phyloP scores from a whole-genome alignment of 768 basidiomycete species.

The Leccinum broughii region DNA sequence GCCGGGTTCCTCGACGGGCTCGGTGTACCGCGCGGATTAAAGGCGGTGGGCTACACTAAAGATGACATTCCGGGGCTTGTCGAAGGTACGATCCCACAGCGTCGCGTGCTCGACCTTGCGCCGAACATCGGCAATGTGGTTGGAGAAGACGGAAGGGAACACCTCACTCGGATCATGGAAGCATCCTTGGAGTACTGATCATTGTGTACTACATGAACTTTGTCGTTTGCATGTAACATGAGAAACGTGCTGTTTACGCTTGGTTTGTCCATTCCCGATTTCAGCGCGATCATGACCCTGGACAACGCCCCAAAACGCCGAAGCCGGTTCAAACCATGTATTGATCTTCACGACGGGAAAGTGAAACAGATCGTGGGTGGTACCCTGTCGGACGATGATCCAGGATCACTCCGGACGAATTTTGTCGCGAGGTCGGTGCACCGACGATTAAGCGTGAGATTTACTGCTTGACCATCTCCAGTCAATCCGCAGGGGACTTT shows the following conservation, averaged over 20 bases:
- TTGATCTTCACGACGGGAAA: constrained; percentile 92
- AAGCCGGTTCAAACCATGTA: constrained; percentile 85
- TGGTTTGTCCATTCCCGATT: background rate
- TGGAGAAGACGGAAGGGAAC: constrained; percentile 80
- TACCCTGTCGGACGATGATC: constrained; percentile 71
- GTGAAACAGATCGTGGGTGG: constrained; percentile 99
- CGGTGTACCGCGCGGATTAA: constrained; percentile 83
- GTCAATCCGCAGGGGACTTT: constrained; percentile 78
- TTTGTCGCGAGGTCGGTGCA: constrained; percentile 76
- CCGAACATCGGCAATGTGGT: constrained; percentile 84
- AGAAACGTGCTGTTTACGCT: background rate
- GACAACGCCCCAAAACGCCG: constrained; percentile 18
- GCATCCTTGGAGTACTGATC: constrained; percentile 71
- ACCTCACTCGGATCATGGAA: constrained; percentile 80
- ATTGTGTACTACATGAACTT: constrained; percentile 2
- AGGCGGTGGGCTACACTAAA: constrained; percentile 73
- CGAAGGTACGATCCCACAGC: constrained; percentile 89
- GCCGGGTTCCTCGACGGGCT: constrained; percentile 85
- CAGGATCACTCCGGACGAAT: constrained; percentile 74
- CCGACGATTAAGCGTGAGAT: background rate
- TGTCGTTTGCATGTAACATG: constrained; percentile 13
- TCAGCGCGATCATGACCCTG: background rate
- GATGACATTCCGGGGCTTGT: constrained; percentile 75
- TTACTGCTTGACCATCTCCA: constrained; percentile 33
- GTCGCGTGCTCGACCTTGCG: constrained; percentile 89